These are phyloP conservation scores for Tuber brumale DNA, from an alignment of 495 filamentous ascomycete species.

Conservation along the genomic window DNA sequence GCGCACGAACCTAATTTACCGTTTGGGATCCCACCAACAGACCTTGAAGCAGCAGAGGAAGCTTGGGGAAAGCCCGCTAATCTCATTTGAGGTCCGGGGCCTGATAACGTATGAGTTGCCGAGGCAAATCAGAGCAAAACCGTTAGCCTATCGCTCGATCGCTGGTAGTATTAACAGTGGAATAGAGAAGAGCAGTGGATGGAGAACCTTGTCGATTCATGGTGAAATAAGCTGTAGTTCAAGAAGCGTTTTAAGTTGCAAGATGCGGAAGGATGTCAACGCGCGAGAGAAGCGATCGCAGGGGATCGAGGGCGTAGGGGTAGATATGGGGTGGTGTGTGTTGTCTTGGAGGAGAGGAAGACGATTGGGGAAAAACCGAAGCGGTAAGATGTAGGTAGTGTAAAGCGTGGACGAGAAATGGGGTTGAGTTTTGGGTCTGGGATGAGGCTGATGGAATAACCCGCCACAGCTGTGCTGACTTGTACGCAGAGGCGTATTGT, in stretches of 20 bases:
- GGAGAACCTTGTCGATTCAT: conserved; percentile 40
- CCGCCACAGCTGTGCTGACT: not conserved
- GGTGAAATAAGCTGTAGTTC: not conserved
- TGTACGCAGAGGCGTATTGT: not conserved
- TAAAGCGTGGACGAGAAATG: not conserved
- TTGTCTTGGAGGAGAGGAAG: not conserved
- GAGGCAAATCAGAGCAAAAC: not conserved
- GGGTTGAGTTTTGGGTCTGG: not conserved
- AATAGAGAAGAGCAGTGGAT: conserved; percentile 16
- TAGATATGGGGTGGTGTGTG: not conserved
- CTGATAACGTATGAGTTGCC: conserved; percentile 13
- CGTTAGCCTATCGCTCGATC: conserved; percentile 18
- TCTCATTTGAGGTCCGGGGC: conserved; percentile 34
- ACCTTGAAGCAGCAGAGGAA: conserved; percentile 24
- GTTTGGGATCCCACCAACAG: conserved; percentile 29
- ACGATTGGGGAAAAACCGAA: not conserved
- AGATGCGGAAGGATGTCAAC: not conserved
- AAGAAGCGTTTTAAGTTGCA: not conserved
- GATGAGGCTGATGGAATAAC: not conserved
- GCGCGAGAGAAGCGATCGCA: not conserved
- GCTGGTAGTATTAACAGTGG: conserved; percentile 4
- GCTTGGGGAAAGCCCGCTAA: conserved; percentile 28
- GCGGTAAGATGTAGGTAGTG: not conserved
- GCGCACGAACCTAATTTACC: conserved; percentile 40
- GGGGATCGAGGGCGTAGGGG: not conserved